phyloP scores from a whole-genome alignment of 306 rosid species.

The Citrullus amarus region DNA sequence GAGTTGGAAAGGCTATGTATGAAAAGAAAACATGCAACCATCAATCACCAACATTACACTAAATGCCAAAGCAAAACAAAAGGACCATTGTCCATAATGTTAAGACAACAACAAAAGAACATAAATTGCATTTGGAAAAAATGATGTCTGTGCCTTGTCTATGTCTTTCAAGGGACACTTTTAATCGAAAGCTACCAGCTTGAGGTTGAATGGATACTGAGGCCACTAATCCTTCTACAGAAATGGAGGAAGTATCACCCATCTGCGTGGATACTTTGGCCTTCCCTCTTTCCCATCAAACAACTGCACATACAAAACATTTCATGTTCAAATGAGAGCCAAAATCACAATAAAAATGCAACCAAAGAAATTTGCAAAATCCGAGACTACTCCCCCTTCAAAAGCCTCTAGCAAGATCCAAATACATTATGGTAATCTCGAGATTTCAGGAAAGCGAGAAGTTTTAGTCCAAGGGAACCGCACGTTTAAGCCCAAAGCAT shows the following conservation, averaged over 20 bases:
- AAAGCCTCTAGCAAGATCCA: neutral
- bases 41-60: neutral
- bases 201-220: neutral
- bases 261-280: conserved; percentile 88
- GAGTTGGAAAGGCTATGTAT: neutral
- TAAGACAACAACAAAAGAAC: neutral
- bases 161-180: neutral
- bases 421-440: neutral
- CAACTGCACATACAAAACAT: conserved; percentile 34
- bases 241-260: conserved; percentile 88
- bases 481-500: neutral
- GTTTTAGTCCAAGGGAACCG: neutral
- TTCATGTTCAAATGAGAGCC: neutral
- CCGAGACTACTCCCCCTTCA: neutral
- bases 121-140: neutral
- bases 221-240: conserved; percentile 24
- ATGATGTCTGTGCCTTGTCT: neutral
- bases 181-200: neutral
- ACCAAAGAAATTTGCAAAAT: no score
- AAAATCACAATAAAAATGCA: neutral
- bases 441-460: no score
- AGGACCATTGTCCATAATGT: neutral
- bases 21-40: neutral
- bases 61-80: neutral
- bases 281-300: conserved; percentile 92